Conservation (phyloP, 1,139 yeast genomes). For the Sugiyamaella xylanicola region DNA sequence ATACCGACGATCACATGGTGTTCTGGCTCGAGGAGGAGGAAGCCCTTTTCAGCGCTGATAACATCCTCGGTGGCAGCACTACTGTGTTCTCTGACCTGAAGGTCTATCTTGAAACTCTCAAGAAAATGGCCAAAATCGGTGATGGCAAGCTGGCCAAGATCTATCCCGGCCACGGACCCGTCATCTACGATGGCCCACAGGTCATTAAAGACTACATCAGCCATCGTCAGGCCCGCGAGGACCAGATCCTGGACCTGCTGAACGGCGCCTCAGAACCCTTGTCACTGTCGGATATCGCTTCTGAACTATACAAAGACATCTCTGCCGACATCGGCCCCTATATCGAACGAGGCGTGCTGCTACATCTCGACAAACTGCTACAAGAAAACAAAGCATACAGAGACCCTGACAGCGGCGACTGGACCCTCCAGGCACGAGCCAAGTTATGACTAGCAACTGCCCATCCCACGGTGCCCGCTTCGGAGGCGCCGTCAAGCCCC, state of each 20-base stretch:
- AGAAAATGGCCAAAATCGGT: constrained; percentile 35
- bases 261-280: constrained; percentile 25
- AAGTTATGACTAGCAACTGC: constrained; percentile 17
- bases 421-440: constrained; percentile 19
- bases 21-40: constrained; percentile 43
- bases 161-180: constrained; percentile 47
- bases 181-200: constrained; percentile 39
- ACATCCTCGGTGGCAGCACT: constrained; percentile 46
- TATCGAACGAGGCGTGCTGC: constrained; percentile 40
- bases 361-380: constrained; percentile 41
- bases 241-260: constrained; percentile 37
- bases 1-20: constrained; percentile 44
- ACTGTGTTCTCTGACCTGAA: constrained; percentile 42
- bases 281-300: constrained; percentile 34
- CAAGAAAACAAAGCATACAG: constrained; percentile 31
- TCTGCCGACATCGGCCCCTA: constrained; percentile 36
- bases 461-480: neutral
- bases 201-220: constrained; percentile 40
- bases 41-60: constrained; percentile 45
- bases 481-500: neutral
- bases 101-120: constrained; percentile 39
- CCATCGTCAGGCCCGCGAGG: constrained; percentile 43
- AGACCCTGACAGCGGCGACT: constrained; percentile 20
- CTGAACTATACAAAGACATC: constrained; percentile 38
- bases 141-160: constrained; percentile 27